These are phyloP conservation scores for Scheffersomyces insectosa DNA, from an alignment of 1,139 yeast genomes.

Conservation along the genomic window DNA sequence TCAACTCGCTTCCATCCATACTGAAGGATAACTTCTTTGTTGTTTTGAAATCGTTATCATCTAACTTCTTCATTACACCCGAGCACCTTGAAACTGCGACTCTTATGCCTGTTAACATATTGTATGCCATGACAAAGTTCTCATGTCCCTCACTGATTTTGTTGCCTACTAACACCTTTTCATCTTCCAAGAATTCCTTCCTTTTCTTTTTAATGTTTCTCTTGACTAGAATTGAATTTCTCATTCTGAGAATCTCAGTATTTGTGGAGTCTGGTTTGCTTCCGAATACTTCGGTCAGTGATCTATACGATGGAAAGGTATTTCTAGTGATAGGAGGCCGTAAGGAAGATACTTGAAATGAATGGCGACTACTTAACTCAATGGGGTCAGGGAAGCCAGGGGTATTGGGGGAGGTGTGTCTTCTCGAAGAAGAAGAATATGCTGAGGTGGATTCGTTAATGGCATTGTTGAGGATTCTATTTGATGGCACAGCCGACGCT, in stretches of 20 bases:
- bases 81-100: constrained; percentile 93
- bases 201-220: constrained; percentile 42
- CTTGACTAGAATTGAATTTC: constrained; percentile 42
- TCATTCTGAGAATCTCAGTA: constrained; percentile 44
- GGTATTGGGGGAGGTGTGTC: constrained; percentile 26
- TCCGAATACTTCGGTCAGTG: not conserved
- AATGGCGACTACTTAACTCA: constrained; percentile 7
- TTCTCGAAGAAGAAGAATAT: constrained; percentile 8
- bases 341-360: constrained; percentile 10
- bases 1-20: constrained; percentile 81
- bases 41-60: constrained; percentile 66
- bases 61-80: constrained; percentile 74
- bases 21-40: constrained; percentile 84
- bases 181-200: constrained; percentile 53
- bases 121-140: constrained; percentile 91
- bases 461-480: constrained; percentile 1
- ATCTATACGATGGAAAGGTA: constrained; percentile 20
- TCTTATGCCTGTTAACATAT: constrained; percentile 95
- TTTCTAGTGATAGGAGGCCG: constrained; percentile 17
- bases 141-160: constrained; percentile 90
- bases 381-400: constrained; percentile 3
- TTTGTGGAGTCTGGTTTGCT: constrained; percentile 25
- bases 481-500: constrained; percentile 1
- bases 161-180: constrained; percentile 71
- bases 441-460: not conserved